Percentiles rank a stretch among this genome's conserved stretches.
Evolutionary conservation across 2,329 filamentous ascomycete genomes (phyloP).

Genomic region (Diaporthe sp.): DNA sequence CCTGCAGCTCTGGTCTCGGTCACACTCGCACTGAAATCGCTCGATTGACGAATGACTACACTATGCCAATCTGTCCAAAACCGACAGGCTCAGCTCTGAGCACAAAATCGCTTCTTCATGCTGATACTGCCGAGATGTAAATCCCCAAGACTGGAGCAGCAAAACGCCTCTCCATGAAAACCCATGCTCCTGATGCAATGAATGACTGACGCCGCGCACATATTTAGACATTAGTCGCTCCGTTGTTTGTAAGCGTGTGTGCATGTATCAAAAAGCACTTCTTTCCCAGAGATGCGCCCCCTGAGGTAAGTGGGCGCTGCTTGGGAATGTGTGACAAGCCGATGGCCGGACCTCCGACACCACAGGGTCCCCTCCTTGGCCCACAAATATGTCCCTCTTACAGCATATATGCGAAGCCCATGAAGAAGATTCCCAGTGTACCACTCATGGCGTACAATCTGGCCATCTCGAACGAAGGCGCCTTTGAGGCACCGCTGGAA

Average conservation of each 20-base stretch:
- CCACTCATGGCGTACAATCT: constrained; percentile 39
- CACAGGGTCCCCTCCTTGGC: not conserved
- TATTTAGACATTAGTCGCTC: constrained; percentile 33
- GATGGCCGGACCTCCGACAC: constrained; percentile 17
- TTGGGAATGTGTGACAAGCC: not conserved
- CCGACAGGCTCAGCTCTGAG: not conserved
- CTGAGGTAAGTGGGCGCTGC: not conserved
- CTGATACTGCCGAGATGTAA: constrained; percentile 1
- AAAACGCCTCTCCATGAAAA: constrained; percentile 10
- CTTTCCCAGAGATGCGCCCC: not conserved
- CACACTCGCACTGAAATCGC: not conserved
- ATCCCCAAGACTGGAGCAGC: not conserved
- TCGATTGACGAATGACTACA: not conserved
- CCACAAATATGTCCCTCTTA: not conserved
- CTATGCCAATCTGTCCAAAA: not conserved
- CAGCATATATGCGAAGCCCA: constrained; percentile 41
- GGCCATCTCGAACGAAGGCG: constrained; percentile 33
- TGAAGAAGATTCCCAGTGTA: constrained; percentile 36
- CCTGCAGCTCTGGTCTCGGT: not conserved
- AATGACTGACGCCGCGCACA: constrained; percentile 25
- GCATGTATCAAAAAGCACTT: not conserved
- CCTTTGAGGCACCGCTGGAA: constrained; percentile 24
- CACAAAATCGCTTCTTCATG: constrained; percentile 18
- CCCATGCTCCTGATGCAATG: constrained; percentile 25
- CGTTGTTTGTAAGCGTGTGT: constrained; percentile 1